A percentile compares a stretch with the other conserved stretches of the same genome.
Evolutionary conservation across 2,329 filamentous ascomycete species (phyloP).

Genomic region (Xylaria sp.): DNA sequence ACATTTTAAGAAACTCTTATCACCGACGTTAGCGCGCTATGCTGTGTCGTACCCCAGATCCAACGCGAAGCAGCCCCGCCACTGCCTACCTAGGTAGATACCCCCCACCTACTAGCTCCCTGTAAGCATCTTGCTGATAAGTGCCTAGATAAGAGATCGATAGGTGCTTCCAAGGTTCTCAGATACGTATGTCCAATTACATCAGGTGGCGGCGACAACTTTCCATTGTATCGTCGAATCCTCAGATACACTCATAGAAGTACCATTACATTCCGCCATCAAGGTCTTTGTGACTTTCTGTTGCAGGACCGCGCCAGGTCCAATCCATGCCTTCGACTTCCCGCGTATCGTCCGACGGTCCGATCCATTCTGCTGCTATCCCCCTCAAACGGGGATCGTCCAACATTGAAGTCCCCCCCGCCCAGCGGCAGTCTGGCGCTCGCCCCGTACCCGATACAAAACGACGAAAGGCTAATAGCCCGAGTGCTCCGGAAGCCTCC

Average conservation of each 20-base stretch:
- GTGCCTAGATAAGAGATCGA: too few relatives aligned
- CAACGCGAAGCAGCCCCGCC: conserved; percentile 18
- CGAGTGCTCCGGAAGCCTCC: conserved; percentile 2
- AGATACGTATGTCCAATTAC: too few relatives aligned
- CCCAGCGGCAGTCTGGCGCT: conserved; percentile 16
- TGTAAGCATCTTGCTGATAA: too few relatives aligned
- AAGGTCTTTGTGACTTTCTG: conserved; percentile 37
- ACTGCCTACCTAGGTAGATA: neutral
- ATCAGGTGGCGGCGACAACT: neutral
- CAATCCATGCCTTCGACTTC: conserved; percentile 38
- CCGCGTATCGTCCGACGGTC: conserved; percentile 34
- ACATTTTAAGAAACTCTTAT: too few relatives aligned
- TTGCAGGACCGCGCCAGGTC: conserved; percentile 39
- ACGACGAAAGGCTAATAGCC: conserved; percentile 30
- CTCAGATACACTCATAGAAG: conserved; percentile 7
- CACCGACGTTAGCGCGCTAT: too few relatives aligned
- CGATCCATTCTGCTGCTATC: conserved; percentile 31
- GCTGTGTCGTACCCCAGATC: conserved; percentile 13
- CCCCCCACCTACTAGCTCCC: too few relatives aligned
- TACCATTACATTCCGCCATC: conserved; percentile 4
- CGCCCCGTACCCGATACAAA: conserved; percentile 27
- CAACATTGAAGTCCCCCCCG: conserved; percentile 12
- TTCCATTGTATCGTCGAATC: neutral
- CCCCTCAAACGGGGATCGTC: conserved; percentile 38
- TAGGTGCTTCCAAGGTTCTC: too few relatives aligned